Evolutionary conservation across 2,329 filamentous ascomycete genomes (phyloP).

Genomic region (Bertia moriformis): DNA sequence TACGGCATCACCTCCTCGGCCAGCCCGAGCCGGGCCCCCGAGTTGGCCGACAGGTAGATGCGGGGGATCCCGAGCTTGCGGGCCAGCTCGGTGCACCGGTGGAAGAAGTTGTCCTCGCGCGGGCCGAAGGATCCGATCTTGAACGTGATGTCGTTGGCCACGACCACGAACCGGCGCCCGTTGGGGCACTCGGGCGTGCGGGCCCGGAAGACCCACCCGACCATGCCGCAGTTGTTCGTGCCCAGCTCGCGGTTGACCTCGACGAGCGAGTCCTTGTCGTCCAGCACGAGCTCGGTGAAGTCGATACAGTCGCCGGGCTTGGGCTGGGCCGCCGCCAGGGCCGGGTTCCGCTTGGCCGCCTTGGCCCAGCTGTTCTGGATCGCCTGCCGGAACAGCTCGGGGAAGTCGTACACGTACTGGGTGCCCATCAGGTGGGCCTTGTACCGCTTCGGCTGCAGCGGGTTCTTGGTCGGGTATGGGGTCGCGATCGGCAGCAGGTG

Average conservation of each 20-base stretch:
- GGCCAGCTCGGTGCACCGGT: constrained; percentile 95
- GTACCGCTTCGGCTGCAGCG: constrained; percentile 96
- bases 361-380: constrained; percentile 89
- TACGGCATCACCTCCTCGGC: constrained; percentile 93
- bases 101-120: constrained; percentile 93
- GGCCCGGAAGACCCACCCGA: constrained; percentile 90
- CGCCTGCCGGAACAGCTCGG: constrained; percentile 94
- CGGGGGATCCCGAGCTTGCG: constrained; percentile 88
- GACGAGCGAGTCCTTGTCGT: constrained; percentile 79
- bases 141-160: constrained; percentile 99
- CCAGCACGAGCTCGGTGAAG: constrained; percentile 84
- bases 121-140: constrained; percentile 97
- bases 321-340: constrained; percentile 67
- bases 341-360: constrained; percentile 58
- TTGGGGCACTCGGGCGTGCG: constrained; percentile 89
- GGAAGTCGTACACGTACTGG: constrained; percentile 99
- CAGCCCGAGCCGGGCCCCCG: constrained; percentile 89
- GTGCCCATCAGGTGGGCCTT: constrained; percentile 98
- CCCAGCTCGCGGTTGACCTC: constrained; percentile 92
- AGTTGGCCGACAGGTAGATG: constrained; percentile 97
- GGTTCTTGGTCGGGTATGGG: constrained; percentile 95
- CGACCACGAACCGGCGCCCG: constrained; percentile 82
- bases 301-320: constrained; percentile 80
- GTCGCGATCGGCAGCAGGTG: constrained; percentile 81
- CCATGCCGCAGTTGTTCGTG: constrained; percentile 94